Evolutionary conservation across 345 rosid genomes (phyloP), one percentile per base, ranked within the genome.

Genomic region (Ceriops decandra): DNA sequence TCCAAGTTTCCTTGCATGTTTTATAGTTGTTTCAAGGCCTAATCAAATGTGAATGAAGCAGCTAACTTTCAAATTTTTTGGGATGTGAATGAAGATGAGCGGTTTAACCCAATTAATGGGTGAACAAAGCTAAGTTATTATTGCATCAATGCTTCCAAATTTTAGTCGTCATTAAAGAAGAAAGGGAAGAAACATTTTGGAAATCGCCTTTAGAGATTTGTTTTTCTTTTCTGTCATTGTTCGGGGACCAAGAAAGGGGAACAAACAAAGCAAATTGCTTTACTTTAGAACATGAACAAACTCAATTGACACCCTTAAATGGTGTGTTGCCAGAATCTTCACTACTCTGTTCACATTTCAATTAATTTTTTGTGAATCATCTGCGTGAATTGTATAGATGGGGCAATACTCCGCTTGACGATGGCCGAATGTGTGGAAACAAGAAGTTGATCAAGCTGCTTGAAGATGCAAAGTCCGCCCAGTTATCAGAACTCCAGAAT

Each of bases 391-490:
- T 75, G 26, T 69, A 60, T 71, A 95, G 99, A 80, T 90, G 96
- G 96, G 99, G 97, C 57, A 90, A 84, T 66, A 86, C 89, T 35
- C 97, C 98, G 4, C 68, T 91, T 70, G 93, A 84, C 52, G 99
- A 90, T 80, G 85, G 83, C 1, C 78, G 82, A 66, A 77, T 75
- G 71, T 84, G 87, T 21, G 97, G 98, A 69, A 92, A 90, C 85
- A 92, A 87, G 80, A 90, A 86, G 28, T 76, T 95, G 81, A 87
- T 92, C 72, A 84, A 75, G 77, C 77, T 95, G 72, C 84, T 95
- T 32, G 95, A 92, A 82, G 85, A 83, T 52, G 85, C 88, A 26
- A 87, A 85, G 77, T 67, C 73, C 3, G 16, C 76, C 68, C 88
- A 81, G 68, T 54, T 78, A 38, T 75, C 80, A 62, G 85, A 82